These are phyloP conservation scores for Leishmania amazonensis DNA, from an alignment of 208 protist species.

Conservation along the genomic window DNA sequence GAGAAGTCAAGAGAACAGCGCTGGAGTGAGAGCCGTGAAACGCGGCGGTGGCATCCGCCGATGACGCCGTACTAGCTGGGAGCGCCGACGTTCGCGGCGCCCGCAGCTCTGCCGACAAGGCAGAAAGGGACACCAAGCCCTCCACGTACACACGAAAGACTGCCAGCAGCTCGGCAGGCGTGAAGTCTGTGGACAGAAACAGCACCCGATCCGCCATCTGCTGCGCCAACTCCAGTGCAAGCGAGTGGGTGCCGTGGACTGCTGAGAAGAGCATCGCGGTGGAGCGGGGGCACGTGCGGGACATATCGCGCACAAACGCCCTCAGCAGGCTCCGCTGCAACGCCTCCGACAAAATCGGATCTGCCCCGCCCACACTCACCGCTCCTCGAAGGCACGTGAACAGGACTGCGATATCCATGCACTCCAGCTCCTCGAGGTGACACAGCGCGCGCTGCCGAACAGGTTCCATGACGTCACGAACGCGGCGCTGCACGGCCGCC, in stretches of 20 bases:
- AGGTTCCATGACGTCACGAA: constrained; percentile 22
- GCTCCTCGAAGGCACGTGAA: constrained; percentile 45
- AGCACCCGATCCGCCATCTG: constrained; percentile 65
- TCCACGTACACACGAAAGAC: constrained; percentile 74
- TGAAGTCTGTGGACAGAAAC: constrained; percentile 84
- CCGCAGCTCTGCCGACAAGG: constrained; percentile 27
- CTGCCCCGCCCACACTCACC: not conserved
- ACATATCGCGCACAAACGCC: constrained; percentile 36
- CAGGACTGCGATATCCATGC: constrained; percentile 75
- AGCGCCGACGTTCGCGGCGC: not conserved
- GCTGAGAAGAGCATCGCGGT: constrained; percentile 75
- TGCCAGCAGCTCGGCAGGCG: constrained; percentile 69
- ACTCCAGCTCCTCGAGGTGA: constrained; percentile 39
- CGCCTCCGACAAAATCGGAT: constrained; percentile 3
- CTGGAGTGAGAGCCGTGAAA: not conserved
- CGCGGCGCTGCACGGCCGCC: constrained; percentile 20
- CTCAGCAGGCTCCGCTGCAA: constrained; percentile 38
- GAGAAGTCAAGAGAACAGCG: not conserved
- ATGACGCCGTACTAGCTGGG: not conserved
- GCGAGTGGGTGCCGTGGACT: constrained; percentile 22
- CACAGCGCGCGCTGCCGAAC: constrained; percentile 29
- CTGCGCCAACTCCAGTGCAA: constrained; percentile 44
- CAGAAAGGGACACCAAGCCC: constrained; percentile 43
- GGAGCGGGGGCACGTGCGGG: constrained; percentile 63
- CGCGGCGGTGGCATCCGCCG: not conserved